Evolutionary conservation across 1,284 basidiomycete genomes (phyloP).

Genomic region (Athelia psychrophila): DNA sequence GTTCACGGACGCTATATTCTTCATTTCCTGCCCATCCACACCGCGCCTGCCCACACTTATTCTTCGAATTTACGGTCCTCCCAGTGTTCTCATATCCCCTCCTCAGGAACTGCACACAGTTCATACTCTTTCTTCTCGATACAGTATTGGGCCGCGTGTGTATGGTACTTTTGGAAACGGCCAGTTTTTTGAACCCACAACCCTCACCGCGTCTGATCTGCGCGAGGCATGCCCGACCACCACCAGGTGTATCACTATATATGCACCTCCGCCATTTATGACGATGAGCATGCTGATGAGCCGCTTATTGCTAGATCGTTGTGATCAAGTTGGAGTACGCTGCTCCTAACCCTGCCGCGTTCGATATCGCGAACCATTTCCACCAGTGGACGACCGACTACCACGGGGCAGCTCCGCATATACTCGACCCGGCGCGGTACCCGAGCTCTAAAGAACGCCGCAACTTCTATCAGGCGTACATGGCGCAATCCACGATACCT

Average conservation of each 20-base stretch:
- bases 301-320: conserved; percentile 59
- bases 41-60: conserved; percentile 67
- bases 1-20: conserved; percentile 94
- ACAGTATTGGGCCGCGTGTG: conserved; percentile 86
- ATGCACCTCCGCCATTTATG: conserved; percentile 16
- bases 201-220: conserved; percentile 75
- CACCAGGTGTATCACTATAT: too few relatives aligned
- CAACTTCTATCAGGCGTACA: conserved; percentile 85
- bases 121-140: conserved; percentile 82
- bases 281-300: conserved; percentile 3
- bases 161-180: conserved; percentile 94
- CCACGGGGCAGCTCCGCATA: conserved; percentile 70
- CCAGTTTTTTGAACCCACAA: conserved; percentile 86
- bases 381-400: conserved; percentile 95
- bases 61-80: conserved; percentile 87
- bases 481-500: conserved; percentile 44
- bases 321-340: conserved; percentile 97
- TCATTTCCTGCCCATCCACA: conserved; percentile 65
- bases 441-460: conserved; percentile 68
- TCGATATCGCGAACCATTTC: conserved; percentile 95
- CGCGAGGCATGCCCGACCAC: conserved; percentile 67
- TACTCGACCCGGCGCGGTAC: conserved; percentile 68
- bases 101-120: conserved; percentile 82
- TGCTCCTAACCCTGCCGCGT: conserved; percentile 83
- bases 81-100: conserved; percentile 81